Evolutionary conservation across 1,139 yeast genomes (phyloP), one percentile per base, ranked within the genome.

Genomic region (Pneumocystis oryctolagi): DNA sequence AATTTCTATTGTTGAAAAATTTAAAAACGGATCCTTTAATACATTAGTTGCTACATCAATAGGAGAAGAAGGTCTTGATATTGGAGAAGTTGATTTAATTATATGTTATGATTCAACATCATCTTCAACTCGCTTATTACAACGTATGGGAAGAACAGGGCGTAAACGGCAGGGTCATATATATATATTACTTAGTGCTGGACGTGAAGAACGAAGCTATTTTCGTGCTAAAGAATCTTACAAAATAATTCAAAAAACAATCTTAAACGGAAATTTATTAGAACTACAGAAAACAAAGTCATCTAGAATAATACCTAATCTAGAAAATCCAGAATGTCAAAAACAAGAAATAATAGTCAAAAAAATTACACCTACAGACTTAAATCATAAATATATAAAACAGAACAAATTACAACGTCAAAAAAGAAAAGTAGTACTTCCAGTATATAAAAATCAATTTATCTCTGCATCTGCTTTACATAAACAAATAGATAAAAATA

Each of bases 41-140:
- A 83, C 88, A 6, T 76, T 94, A 35, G 95, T 94, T 2, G 97
- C 97, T 5, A 94, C 99, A 0, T 89, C 97, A 0, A 92, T 94
- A 71, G 99, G 97, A 59, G 99, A 94, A 73, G 99, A 94, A 77
- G 99, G 99, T 62, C 79, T 94, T 66, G 98, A 94, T 77, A 94
- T 94, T 68, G 97, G 98, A 39, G 97, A 94, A 71, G 98, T 94
- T 62, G 98, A 94, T 72, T 73, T 92, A 69, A 92, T 94, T 68
- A 80, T 92, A 5, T 89, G 97, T 70, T 92, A 84, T 73, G 98
- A 94, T 70, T 88, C 96, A 0, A 89, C 97, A 0, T 80, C 89
- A 40, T 88, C 96, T 60, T 97, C 98, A 0, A 92, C 94, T 64
- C 88, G 95, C 65, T 89, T 87, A 25, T 80, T 94, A 60, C 99